A percentile compares a stretch with the other conserved stretches of the same genome.
These are phyloP conservation scores for Metschnikowia kunwiensis DNA, from an alignment of 805 yeast species.

Conservation along the genomic window DNA sequence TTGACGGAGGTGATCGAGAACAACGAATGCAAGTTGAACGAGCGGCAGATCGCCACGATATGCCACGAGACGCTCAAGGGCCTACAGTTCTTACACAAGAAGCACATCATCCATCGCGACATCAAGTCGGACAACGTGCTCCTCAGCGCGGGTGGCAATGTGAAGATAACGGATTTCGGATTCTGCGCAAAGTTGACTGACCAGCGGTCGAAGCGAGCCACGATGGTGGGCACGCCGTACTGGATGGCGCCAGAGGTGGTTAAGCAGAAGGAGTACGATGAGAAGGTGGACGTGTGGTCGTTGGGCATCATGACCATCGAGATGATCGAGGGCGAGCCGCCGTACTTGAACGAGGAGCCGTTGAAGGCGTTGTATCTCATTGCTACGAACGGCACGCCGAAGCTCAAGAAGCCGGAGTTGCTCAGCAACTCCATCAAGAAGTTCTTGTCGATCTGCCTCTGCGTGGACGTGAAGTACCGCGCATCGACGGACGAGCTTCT, in stretches of 20 bases:
- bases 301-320: conserved; percentile 83
- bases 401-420: conserved; percentile 62
- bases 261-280: conserved; percentile 74
- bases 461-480: conserved; percentile 90
- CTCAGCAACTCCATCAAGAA: conserved; percentile 75
- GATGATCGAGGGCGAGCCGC: conserved; percentile 86
- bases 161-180: conserved; percentile 47
- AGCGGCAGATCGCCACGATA: conserved; percentile 87
- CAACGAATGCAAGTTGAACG: conserved; percentile 67
- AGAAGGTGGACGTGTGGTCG: conserved; percentile 81
- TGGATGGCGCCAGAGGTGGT: conserved; percentile 93
- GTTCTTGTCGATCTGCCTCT: conserved; percentile 84
- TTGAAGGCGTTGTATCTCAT: conserved; percentile 71
- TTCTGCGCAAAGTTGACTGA: conserved; percentile 69
- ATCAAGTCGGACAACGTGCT: conserved; percentile 46
- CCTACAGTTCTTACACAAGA: conserved; percentile 83
- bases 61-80: conserved; percentile 91
- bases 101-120: conserved; percentile 79
- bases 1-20: conserved; percentile 93
- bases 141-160: conserved; percentile 42
- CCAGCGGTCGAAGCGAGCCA: conserved; percentile 68
- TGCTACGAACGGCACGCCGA: conserved; percentile 80
- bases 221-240: conserved; percentile 87
- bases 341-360: conserved; percentile 77
- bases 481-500: conserved; percentile 88